Percentiles rank a stretch among this genome's conserved stretches.
Conservation (phyloP, 2,329 filamentous ascomycete species). For the Alternaria atra region DNA sequence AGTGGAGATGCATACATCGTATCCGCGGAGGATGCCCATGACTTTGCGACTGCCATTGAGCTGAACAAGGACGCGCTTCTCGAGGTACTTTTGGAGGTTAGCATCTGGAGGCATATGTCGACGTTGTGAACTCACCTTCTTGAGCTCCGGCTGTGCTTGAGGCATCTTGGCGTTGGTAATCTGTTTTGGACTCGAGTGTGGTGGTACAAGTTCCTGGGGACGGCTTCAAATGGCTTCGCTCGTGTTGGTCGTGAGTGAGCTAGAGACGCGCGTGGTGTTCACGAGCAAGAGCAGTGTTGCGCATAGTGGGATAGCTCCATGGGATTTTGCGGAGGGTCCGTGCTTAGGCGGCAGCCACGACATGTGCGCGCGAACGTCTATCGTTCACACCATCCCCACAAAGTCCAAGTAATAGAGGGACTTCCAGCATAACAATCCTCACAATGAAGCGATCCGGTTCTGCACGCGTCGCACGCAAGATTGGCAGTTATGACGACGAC, state of each 20-base stretch:
- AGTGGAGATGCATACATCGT: slow-evolving; percentile 75
- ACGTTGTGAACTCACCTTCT: slow-evolving; percentile 73
- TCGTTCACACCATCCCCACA: not conserved
- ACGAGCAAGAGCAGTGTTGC: slow-evolving; percentile 17
- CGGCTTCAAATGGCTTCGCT: slow-evolving; percentile 1
- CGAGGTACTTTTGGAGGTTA: slow-evolving; percentile 78
- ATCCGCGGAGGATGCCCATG: slow-evolving; percentile 90
- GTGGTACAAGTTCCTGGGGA: not conserved
- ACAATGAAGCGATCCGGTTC: slow-evolving; percentile 66
- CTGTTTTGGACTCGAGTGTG: slow-evolving; percentile 7
- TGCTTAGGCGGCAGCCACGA: slow-evolving; percentile 16
- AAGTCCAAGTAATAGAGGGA: not conserved
- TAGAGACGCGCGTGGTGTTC: slow-evolving; percentile 23
- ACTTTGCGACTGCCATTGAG: slow-evolving; percentile 98
- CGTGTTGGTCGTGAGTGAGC: slow-evolving; percentile 14
- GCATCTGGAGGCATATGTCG: slow-evolving; percentile 3
- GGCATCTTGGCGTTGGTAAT: slow-evolving; percentile 73
- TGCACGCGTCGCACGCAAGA: slow-evolving; percentile 76
- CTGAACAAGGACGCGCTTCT: slow-evolving; percentile 98
- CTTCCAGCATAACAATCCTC: not conserved
- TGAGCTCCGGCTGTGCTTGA: slow-evolving; percentile 97
- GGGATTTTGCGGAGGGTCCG: slow-evolving; percentile 28
- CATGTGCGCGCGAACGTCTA: slow-evolving; percentile 23
- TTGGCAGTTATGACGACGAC: slow-evolving; percentile 73
- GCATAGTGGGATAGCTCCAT: slow-evolving; percentile 32